A percentile compares a stretch with the other conserved stretches of the same genome.
These are phyloP conservation scores for Penicillium sp. DNA, from an alignment of 2,329 filamentous ascomycete species.

Conservation along the genomic window DNA sequence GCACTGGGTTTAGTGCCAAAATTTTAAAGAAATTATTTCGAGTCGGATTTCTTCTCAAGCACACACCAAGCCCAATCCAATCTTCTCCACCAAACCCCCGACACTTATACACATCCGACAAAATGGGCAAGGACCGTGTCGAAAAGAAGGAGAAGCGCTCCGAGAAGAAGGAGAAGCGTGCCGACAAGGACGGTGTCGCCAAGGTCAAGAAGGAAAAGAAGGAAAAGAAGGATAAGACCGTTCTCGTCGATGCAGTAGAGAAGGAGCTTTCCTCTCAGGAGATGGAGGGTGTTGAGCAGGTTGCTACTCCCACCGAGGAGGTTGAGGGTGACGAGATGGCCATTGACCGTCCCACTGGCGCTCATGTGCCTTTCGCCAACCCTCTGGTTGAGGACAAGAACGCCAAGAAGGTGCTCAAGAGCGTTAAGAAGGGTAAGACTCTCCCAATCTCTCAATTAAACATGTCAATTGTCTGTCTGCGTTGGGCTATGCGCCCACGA, in stretches of 20 bases:
- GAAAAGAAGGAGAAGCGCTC: conserved; percentile 49
- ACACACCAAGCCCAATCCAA: conserved; percentile 21
- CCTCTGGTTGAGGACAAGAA: conserved; percentile 53
- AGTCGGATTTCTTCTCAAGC: conserved; percentile 22
- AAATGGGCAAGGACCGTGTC: conserved; percentile 48
- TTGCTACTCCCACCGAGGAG: conserved; percentile 19
- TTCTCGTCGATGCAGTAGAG: conserved; percentile 41
- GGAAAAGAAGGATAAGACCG: conserved; percentile 44
- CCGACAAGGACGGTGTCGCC: conserved; percentile 47
- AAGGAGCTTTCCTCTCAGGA: conserved; percentile 40
- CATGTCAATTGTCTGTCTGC: neutral
- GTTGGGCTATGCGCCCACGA: neutral
- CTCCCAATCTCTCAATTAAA: neutral
- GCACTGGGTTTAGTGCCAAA: conserved; percentile 34
- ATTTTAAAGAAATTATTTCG: conserved; percentile 38
- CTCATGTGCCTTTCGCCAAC: conserved; percentile 52
- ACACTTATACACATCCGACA: conserved; percentile 24
- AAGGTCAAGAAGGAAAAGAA: conserved; percentile 51
- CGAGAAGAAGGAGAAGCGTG: conserved; percentile 46
- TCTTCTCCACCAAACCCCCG: conserved; percentile 21
- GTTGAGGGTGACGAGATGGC: conserved; percentile 30
- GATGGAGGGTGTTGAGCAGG: conserved; percentile 37
- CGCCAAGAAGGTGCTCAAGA: conserved; percentile 53
- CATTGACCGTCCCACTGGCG: conserved; percentile 42
- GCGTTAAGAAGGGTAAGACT: conserved; percentile 52